A percentile compares a stretch with the other conserved stretches of the same genome.
Evolutionary conservation across 805 yeast species (phyloP).

Genomic region (Wickerhamomyces subpelliculosus): DNA sequence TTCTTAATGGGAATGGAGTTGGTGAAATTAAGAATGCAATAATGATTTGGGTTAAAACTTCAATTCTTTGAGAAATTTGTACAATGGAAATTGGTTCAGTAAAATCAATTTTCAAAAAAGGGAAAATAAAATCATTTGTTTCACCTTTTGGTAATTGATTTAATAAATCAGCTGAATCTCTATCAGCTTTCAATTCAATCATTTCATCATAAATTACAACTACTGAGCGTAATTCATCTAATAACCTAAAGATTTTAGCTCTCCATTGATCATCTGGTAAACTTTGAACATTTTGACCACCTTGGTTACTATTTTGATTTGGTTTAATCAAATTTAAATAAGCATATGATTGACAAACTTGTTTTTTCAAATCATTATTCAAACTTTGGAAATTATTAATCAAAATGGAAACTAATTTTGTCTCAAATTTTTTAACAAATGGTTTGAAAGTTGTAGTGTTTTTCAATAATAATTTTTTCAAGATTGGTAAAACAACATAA

Average conservation of each 20-base stretch:
- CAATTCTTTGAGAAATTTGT: conserved; percentile 44
- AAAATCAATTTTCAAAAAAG: conserved; percentile 51
- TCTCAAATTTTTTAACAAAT: conserved; percentile 55
- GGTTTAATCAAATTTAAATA: conserved; percentile 47
- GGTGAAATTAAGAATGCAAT: conserved; percentile 40
- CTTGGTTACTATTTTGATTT: conserved; percentile 34
- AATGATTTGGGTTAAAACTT: conserved; percentile 39
- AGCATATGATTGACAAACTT: conserved; percentile 45
- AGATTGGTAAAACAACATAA: conserved; percentile 28
- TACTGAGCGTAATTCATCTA: conserved; percentile 49
- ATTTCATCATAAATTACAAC: conserved; percentile 52
- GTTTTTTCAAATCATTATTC: conserved; percentile 31
- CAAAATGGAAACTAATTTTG: conserved; percentile 32
- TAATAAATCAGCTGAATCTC: conserved; percentile 35
- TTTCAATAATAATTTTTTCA: conserved; percentile 38
- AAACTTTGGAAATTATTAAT: conserved; percentile 30
- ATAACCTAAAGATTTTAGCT: conserved; percentile 36
- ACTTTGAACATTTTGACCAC: conserved; percentile 25
- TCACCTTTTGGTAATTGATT: conserved; percentile 31
- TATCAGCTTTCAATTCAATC: conserved; percentile 50
- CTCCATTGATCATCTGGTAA: conserved; percentile 40
- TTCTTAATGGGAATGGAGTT: conserved; percentile 47
- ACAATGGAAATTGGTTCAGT: conserved; percentile 45
- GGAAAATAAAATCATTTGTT: conserved; percentile 28
- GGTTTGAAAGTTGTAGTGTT: conserved; percentile 83